Evolutionary conservation across 805 yeast species (phyloP).

Genomic region (Ogataea glucozyma): DNA sequence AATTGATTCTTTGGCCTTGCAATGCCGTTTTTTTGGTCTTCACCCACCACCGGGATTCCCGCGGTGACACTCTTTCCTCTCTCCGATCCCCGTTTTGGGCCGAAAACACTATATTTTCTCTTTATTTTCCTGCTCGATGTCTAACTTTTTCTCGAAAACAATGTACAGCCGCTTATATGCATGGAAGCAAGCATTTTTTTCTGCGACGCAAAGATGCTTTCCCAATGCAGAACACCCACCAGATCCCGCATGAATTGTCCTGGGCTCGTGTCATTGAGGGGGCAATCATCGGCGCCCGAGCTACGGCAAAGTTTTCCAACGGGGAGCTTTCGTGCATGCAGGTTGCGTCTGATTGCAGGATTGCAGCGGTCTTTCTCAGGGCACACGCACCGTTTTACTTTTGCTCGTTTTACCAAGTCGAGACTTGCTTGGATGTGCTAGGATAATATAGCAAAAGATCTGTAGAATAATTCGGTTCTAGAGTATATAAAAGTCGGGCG

Average conservation of each 20-base stretch:
- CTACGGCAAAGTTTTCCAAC: not conserved
- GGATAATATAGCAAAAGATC: no score
- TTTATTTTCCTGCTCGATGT: not conserved
- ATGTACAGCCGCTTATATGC: conserved; percentile 9
- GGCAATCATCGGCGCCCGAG: not conserved
- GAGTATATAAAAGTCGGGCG: no score
- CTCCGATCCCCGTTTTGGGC: not conserved
- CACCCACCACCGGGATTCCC: no score
- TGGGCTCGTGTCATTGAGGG: conserved; percentile 2
- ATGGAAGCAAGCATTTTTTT: conserved; percentile 7
- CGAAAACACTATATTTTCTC: not conserved
- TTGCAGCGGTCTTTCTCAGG: not conserved
- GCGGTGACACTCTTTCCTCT: not conserved
- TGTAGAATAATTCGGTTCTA: no score
- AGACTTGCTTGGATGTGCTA: no score
- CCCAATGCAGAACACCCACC: conserved; percentile 1
- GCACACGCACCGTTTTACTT: not conserved
- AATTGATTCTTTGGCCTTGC: no score
- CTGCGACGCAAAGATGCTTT: conserved; percentile 4
- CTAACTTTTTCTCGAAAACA: conserved; percentile 1
- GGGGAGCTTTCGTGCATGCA: conserved; percentile 7
- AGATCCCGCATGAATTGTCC: not conserved
- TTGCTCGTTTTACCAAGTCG: not conserved
- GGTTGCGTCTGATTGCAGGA: not conserved
- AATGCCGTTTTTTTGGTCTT: not conserved